Base-by-base conservation (phyloP, 1,284 basidiomycete genomes). In the Taiwanofungus camphoratus region DNA sequence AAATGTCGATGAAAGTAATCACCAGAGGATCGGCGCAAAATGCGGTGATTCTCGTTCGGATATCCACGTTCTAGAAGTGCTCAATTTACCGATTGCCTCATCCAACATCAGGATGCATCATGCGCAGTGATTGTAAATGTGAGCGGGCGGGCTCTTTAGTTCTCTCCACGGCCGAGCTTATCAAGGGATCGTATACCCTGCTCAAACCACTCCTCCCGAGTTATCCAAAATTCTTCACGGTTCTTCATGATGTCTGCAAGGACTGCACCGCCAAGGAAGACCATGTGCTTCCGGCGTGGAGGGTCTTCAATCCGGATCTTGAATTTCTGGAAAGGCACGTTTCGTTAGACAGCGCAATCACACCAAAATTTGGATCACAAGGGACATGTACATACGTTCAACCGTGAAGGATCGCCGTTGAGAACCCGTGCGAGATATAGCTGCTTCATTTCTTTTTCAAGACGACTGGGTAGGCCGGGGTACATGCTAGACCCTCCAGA, bases 361-460 rank as follows among this genome's bases (percentile, higher is more conserved):
- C 22, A 39, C 35, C 4, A 35, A 8, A 12, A 19, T 9, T 16
- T 15, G 11, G 16, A 27, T 7, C 39, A 20, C 26, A n/a, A 30
- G 31, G 9, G 16, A 30, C n/a, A n/a, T n/a, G 6, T 3, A 79
- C 89, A 45, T 55, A 95, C 92, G 64, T 88, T 93, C 55, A 99
- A 65, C 41, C 96, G 76, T 24, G 80, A 68, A 0, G 91, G 83
- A 61, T 99, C 87, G n/a, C 87, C 83, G 41, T 77, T 75, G 37
- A 99, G 75, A 11, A 98, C 92, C 15, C 86, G 77, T 5, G 91
- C 90, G 48, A 99, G 77, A 67, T 98, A 95, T 31, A 99, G 74
- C 67, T 99, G 95, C 70, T 99, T 99, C 90, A 99, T 93, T 71
- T 99, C 96, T 72, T 99, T 99, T 69, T 99, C 96, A 36, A 99